Percentiles rank a stretch among this genome's conserved stretches.
phyloP scores from a whole-genome alignment of 2,329 filamentous ascomycete genomes.

The Ciborinia camelliae region DNA sequence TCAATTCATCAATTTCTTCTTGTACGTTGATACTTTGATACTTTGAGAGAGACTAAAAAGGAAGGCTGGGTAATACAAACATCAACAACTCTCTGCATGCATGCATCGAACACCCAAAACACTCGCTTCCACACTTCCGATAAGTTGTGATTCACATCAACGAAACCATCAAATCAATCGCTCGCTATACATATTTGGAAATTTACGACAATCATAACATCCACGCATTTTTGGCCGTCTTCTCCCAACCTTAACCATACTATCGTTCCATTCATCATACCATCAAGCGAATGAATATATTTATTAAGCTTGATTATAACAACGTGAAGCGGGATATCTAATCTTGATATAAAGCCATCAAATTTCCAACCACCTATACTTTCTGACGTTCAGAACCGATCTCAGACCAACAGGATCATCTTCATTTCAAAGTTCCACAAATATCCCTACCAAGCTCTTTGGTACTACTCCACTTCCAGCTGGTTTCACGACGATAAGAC shows the following conservation, averaged over 20 bases:
- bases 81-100: slow-evolving; percentile 5
- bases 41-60: neutral
- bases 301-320: slow-evolving; percentile 10
- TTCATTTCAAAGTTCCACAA: slow-evolving; percentile 22
- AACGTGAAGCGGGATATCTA: slow-evolving; percentile 10
- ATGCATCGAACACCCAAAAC: neutral
- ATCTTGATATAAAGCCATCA: slow-evolving; percentile 10
- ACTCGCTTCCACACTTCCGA: neutral
- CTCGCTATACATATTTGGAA: neutral
- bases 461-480: slow-evolving; percentile 17
- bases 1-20: neutral
- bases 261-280: neutral
- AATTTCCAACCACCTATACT: slow-evolving; percentile 15
- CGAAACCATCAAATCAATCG: slow-evolving; percentile 10
- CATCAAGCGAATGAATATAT: neutral
- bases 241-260: neutral
- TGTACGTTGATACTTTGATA: neutral
- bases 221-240: neutral
- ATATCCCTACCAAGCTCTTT: slow-evolving; percentile 12
- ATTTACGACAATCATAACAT: neutral
- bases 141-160: slow-evolving; percentile 7
- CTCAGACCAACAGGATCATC: slow-evolving; percentile 2
- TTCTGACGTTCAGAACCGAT: slow-evolving; percentile 8
- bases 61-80: neutral
- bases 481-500: slow-evolving; percentile 18